Conservation (phyloP, 257 asterid genomes). For the Solanum medicagineum region DNA sequence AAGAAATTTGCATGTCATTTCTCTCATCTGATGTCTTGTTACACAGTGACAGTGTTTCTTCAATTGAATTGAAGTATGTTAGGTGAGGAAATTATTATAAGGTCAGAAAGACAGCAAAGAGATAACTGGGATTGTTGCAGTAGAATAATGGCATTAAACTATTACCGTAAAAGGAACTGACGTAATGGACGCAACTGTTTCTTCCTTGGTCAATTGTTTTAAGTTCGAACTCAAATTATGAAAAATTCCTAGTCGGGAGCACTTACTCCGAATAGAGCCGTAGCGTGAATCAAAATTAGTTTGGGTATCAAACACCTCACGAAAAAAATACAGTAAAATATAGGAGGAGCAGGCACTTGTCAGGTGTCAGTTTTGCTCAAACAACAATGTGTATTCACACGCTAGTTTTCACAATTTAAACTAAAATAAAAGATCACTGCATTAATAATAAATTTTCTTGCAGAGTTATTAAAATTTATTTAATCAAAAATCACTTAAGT, state of each 20-base stretch:
- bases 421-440: no score
- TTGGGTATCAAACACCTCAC: no score
- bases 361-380: background rate
- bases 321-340: no score
- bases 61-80: background rate
- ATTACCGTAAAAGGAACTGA: background rate
- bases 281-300: no score
- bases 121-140: background rate
- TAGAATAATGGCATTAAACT: background rate
- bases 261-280: no score
- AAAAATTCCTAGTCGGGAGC: no score
- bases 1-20: background rate
- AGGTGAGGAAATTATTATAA: background rate
- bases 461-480: no score
- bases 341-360: background rate
- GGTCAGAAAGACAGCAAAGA: background rate
- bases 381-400: background rate
- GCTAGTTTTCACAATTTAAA: background rate
- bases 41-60: background rate
- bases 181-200: no score
- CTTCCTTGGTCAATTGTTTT: no score
- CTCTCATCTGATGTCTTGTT: background rate
- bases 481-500: no score
- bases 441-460: no score
- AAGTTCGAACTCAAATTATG: no score